Evolutionary conservation across 371 early-diverging fungal species (phyloP).

Genomic region (Mortierella polycephala): DNA sequence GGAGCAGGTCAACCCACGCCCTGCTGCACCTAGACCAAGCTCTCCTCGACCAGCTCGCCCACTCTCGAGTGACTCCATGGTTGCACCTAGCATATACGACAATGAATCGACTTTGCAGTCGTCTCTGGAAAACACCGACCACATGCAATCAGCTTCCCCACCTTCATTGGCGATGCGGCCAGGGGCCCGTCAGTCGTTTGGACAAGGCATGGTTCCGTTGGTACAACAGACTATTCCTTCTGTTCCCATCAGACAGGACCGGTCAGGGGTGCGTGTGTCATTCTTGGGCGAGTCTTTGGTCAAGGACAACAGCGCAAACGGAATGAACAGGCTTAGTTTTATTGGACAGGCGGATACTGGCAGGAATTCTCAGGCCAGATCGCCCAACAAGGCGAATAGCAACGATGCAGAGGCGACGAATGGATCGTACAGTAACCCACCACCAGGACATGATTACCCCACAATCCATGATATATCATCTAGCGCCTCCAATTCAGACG

Average conservation of each 20-base stretch:
- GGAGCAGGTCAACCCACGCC: conserved; percentile 44
- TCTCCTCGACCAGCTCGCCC: conserved; percentile 43
- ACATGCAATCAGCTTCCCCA: conserved; percentile 28
- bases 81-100: conserved; percentile 48
- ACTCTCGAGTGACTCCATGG: conserved; percentile 49
- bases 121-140: conserved; percentile 31
- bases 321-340: conserved; percentile 13
- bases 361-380: conserved; percentile 10
- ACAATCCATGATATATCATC: no score
- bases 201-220: conserved; percentile 31
- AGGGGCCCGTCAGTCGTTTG: conserved; percentile 40
- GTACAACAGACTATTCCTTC: conserved; percentile 28
- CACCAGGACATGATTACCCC: no score
- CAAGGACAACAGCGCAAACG: conserved; percentile 17
- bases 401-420: background rate
- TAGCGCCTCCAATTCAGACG: no score
- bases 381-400: conserved; percentile 6
- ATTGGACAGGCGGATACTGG: conserved; percentile 2
- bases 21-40: conserved; percentile 33
- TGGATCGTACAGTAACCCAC: no score
- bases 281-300: conserved; percentile 25
- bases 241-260: conserved; percentile 42
- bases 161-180: conserved; percentile 15
- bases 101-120: conserved; percentile 22
- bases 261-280: conserved; percentile 33